Conservation (phyloP, 2,329 filamentous ascomycete genomes). For the Aspergillus cejpii region DNA sequence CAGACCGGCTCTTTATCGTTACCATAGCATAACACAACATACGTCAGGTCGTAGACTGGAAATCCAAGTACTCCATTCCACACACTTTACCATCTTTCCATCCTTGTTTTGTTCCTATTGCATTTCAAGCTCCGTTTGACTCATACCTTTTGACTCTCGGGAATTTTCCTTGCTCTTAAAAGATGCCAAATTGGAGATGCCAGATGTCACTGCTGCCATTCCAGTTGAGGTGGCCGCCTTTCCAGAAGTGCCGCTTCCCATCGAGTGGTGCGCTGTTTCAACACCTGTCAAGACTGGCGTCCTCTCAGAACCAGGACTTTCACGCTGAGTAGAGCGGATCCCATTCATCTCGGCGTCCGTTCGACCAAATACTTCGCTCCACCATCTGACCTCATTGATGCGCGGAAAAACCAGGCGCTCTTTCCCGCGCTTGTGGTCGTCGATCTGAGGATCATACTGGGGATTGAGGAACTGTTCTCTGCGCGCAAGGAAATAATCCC, state of each 20-base stretch:
- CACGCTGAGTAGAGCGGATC: conserved; percentile 38
- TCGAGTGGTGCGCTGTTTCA: conserved; percentile 51
- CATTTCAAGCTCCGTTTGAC: conserved; percentile 48
- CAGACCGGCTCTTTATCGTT: background rate
- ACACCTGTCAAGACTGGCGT: conserved; percentile 55
- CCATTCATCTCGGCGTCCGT: conserved; percentile 91
- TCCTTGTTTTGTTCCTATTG: conserved; percentile 29
- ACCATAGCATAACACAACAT: background rate
- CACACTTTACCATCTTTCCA: background rate
- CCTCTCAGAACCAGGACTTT: conserved; percentile 21
- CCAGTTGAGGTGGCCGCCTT: conserved; percentile 27
- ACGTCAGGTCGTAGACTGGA: background rate
- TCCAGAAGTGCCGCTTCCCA: conserved; percentile 41
- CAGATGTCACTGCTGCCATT: conserved; percentile 41
- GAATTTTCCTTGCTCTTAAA: conserved; percentile 28
- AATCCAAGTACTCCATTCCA: background rate
- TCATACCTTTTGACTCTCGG: conserved; percentile 20
- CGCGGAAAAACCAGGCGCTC: conserved; percentile 80
- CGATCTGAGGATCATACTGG: conserved; percentile 65
- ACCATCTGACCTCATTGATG: conserved; percentile 79
- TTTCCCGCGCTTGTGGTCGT: conserved; percentile 71
- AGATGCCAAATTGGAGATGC: conserved; percentile 42
- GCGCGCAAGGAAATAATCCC: conserved; percentile 88
- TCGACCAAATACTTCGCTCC: conserved; percentile 79
- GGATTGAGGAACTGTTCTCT: conserved; percentile 75